Evolutionary conservation across 1,284 basidiomycete genomes (phyloP).

Genomic region (Mycosarcoma maydis): DNA sequence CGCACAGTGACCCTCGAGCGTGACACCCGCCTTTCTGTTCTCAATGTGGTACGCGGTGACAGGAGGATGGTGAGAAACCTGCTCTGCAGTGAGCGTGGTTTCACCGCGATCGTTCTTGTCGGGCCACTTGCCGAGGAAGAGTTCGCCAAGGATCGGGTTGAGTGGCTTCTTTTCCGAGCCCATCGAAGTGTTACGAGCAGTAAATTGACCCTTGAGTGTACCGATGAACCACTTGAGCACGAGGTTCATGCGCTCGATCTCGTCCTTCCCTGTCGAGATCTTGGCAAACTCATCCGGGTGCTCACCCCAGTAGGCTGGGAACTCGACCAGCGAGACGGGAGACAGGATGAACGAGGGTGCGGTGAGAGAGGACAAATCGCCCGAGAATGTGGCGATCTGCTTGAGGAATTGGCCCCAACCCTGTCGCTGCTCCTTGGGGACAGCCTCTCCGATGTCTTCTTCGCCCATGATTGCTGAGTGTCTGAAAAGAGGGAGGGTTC

Average conservation of each 20-base stretch:
- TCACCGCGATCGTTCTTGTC: constrained; percentile 81
- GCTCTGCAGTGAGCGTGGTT: constrained; percentile 89
- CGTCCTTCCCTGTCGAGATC: constrained; percentile 57
- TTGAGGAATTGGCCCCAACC: constrained; percentile 64
- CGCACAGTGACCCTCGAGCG: constrained; percentile 87
- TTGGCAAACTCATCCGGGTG: constrained; percentile 60
- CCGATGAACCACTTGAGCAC: constrained; percentile 66
- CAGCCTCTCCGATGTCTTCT: constrained; percentile 52
- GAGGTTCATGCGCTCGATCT: constrained; percentile 65
- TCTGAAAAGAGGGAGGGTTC: constrained; percentile 4
- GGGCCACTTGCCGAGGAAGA: constrained; percentile 93
- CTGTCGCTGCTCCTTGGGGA: constrained; percentile 57
- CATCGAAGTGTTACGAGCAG: constrained; percentile 69
- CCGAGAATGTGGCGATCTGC: constrained; percentile 68
- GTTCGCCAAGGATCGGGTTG: constrained; percentile 88
- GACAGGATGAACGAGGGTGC: constrained; percentile 76
- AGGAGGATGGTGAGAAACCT: constrained; percentile 74
- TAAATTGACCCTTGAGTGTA: constrained; percentile 94
- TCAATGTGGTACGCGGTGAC: constrained; percentile 74
- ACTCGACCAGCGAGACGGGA: constrained; percentile 66
- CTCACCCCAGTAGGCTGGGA: constrained; percentile 67
- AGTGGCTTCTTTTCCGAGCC: constrained; percentile 97
- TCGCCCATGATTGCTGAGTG: constrained; percentile 38
- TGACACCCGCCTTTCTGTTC: constrained; percentile 82
- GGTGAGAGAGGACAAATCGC: constrained; percentile 91